phyloP scores from a whole-genome alignment of 495 filamentous ascomycete genomes.

The Elasticomyces elasticus region DNA sequence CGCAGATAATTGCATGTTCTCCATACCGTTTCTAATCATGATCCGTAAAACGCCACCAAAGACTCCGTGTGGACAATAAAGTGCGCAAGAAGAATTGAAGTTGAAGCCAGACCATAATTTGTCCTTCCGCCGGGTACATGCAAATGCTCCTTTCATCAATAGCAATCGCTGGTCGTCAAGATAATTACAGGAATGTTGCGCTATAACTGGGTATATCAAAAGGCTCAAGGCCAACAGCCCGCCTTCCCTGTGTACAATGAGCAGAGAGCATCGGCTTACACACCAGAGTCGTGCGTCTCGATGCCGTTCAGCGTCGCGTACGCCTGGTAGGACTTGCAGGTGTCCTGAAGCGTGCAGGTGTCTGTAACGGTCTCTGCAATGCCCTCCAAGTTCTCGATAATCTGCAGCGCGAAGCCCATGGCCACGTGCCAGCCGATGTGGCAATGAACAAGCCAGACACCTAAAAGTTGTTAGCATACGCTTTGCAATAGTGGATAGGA shows the following conservation, averaged over 20 bases:
- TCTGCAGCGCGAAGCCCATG: conserved; percentile 34
- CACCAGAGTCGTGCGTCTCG: conserved; percentile 14
- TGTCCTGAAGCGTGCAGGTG: conserved; percentile 17
- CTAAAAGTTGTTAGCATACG: no score
- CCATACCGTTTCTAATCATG: no score
- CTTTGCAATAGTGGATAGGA: conserved; percentile 6
- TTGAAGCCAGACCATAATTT: not conserved
- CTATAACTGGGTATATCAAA: not conserved
- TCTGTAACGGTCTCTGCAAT: conserved; percentile 20
- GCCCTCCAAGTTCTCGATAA: conserved; percentile 25
- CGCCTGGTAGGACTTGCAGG: conserved; percentile 16
- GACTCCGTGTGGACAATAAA: no score
- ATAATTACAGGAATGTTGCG: not conserved
- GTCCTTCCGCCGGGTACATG: not conserved
- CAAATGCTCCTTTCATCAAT: not conserved
- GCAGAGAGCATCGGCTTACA: conserved; percentile 1
- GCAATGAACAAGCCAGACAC: conserved; percentile 28
- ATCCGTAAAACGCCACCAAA: no score
- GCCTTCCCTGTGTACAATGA: not conserved
- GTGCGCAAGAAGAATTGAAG: not conserved
- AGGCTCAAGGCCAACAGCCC: not conserved
- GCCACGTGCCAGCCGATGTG: conserved; percentile 27
- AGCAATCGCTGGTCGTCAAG: not conserved
- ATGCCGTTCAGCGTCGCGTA: conserved; percentile 12
- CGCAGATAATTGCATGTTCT: no score